Base-by-base conservation (phyloP, 2,329 filamentous ascomycete species). In the Bipolaris sorokiniana region DNA sequence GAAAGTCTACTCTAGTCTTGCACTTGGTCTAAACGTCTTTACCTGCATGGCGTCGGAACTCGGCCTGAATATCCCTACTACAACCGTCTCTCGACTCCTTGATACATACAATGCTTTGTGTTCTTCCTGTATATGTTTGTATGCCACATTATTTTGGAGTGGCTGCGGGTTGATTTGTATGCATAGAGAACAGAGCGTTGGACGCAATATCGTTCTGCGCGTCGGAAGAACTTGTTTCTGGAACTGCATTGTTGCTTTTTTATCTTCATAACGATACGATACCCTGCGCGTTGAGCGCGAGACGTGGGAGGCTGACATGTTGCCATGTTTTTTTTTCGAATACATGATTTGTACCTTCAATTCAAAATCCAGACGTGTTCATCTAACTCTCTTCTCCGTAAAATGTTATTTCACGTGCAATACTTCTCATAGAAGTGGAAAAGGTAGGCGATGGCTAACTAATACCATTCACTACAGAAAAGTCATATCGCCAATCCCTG, bases 281-380 rank as follows among this genome's bases (percentile, higher is more conserved):
- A 46, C 42, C 42, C 42, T 46, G 42, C 42, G 42, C 42, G 9
- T 46, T 31, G 28, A 28, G 42, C 42, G 42, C 42, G 42, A 33
- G 42, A 46, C 16, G 28, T 33, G 28, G 28, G 26, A 33, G 26
- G 26, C n/a, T 6, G 5, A 28, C 42, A 33, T 46, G 10, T 7
- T 46, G 28, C 42, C 40, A 45, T 45, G 31, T 28, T 16, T 9
- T 20, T 37, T 18, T 18, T 13, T 4, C 10, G 5, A 20, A 18
- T 28, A 13, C 13, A 15, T 22, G 10, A 23, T n/a, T 51, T 15
- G 6, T 46, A 33, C 34, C 26, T 18, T 20, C 28, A 7, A 13
- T 33, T 10, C 16, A 7, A 33, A 20, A 20, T 7, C 10, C 10
- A 33, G 10, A 15, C 16, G 18, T 9, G 9, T 22, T 20, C 10